phyloP scores from a whole-genome alignment of 352 stramenopile genomes.

The Globisporangium cylindrosporum region DNA sequence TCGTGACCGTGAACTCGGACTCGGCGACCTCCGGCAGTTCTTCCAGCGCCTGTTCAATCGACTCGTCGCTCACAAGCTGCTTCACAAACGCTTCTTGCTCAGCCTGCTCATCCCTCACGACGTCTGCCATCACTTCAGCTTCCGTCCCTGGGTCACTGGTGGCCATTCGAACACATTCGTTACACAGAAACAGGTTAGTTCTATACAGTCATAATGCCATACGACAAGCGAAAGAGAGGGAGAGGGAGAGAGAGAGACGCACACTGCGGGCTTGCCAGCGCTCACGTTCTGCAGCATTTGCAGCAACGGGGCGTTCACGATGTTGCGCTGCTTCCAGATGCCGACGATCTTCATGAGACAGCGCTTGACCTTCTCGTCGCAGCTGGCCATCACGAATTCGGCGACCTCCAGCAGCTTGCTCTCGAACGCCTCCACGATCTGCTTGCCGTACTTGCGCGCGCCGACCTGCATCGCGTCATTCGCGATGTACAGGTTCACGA shows the following conservation, averaged over 20 bases:
- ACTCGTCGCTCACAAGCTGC: constrained; percentile 34
- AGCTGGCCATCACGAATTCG: constrained; percentile 61
- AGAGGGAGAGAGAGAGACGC: constrained; percentile 12
- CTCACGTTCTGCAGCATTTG: constrained; percentile 75
- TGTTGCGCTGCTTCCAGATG: constrained; percentile 81
- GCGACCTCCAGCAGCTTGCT: constrained; percentile 50
- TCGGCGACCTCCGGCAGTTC: constrained; percentile 68
- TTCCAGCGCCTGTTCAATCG: constrained; percentile 51
- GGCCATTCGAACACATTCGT: background rate
- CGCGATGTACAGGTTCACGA: constrained; percentile 82
- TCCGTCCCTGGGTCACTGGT: constrained; percentile 29
- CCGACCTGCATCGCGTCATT: constrained; percentile 87
- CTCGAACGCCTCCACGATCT: constrained; percentile 65
- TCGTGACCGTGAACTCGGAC: constrained; percentile 39
- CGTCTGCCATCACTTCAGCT: constrained; percentile 17
- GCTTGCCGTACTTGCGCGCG: constrained; percentile 73
- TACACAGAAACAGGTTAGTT: constrained; percentile 6
- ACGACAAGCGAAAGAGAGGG: constrained; percentile 10
- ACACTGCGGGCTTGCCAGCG: constrained; percentile 61
- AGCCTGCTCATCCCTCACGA: constrained; percentile 25
- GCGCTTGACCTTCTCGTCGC: constrained; percentile 81
- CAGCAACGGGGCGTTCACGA: constrained; percentile 48
- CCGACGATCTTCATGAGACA: constrained; percentile 84
- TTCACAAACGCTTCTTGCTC: constrained; percentile 29
- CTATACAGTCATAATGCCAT: constrained; percentile 5